Percentiles rank a stretch among this genome's conserved stretches.
These are phyloP conservation scores for Urochloa ruziziensis DNA, from an alignment of 176 grass and related monocot genomes.

Conservation along the genomic window DNA sequence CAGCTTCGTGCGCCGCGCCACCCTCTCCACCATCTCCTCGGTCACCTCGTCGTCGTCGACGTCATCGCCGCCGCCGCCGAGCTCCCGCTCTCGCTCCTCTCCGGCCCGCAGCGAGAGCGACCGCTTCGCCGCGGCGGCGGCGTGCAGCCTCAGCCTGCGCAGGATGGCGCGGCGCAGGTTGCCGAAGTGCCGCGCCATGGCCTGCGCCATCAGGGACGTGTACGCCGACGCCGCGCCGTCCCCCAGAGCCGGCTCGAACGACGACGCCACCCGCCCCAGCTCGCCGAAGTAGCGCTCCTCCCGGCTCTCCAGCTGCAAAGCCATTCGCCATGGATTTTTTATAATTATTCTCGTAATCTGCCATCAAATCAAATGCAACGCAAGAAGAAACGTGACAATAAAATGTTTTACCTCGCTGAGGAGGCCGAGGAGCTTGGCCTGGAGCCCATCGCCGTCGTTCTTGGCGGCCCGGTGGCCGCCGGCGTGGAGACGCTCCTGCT, in stretches of 20 bases:
- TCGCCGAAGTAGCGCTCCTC: constrained; percentile 76
- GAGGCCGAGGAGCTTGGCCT: constrained; percentile 71
- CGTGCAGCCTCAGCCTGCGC: constrained; percentile 40
- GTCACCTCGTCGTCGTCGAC: neutral
- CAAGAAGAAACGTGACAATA: neutral
- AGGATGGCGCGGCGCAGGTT: constrained; percentile 80
- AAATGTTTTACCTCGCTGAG: constrained; percentile 68
- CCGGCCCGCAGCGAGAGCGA: constrained; percentile 28
- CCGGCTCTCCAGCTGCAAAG: constrained; percentile 71
- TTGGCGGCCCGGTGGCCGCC: neutral
- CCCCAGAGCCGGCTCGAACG: constrained; percentile 71
- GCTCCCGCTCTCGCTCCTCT: neutral
- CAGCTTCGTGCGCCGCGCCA: constrained; percentile 45
- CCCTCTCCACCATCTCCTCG: constrained; percentile 34
- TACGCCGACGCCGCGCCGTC: constrained; percentile 57
- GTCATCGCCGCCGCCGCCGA: neutral
- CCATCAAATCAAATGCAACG: neutral
- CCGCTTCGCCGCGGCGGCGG: neutral
- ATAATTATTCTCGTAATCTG: no score
- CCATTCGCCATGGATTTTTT: neutral
- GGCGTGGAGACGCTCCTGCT: constrained; percentile 23
- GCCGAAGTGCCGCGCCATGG: constrained; percentile 85
- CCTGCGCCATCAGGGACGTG: constrained; percentile 76
- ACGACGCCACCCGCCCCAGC: constrained; percentile 58
- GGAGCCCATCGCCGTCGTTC: constrained; percentile 29